These are phyloP conservation scores for Coemansia sp. DNA, from an alignment of 192 early-diverging fungal species.

Conservation along the genomic window DNA sequence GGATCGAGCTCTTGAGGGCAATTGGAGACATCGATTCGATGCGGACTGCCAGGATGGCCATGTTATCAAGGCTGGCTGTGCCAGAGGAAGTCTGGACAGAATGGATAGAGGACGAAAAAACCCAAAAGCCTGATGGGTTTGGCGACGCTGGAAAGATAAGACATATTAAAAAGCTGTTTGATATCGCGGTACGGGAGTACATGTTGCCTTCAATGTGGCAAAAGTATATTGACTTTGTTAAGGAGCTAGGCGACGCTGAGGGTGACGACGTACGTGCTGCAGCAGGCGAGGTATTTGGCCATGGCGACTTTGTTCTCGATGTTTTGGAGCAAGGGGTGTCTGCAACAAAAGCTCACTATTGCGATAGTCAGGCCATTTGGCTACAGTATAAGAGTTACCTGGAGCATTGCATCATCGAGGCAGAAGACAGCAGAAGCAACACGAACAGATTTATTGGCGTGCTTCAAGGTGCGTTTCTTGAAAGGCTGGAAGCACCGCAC, in stretches of 20 bases:
- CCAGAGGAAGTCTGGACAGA: slow-evolving; percentile 23
- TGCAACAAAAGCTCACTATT: slow-evolving; percentile 24
- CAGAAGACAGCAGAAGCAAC: neutral
- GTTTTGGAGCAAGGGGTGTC: slow-evolving; percentile 24
- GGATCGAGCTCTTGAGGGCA: slow-evolving; percentile 35
- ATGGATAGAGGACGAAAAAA: slow-evolving; percentile 39
- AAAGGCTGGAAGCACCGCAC: slow-evolving; percentile 33
- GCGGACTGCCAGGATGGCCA: slow-evolving; percentile 31
- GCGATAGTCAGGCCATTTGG: slow-evolving; percentile 30
- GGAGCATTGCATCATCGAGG: slow-evolving; percentile 7
- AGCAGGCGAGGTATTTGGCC: slow-evolving; percentile 22
- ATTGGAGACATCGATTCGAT: slow-evolving; percentile 37
- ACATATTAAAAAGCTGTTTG: slow-evolving; percentile 20
- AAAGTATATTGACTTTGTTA: slow-evolving; percentile 28
- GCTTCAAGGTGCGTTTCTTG: slow-evolving; percentile 22
- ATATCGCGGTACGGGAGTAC: slow-evolving; percentile 16
- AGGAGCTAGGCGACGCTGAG: slow-evolving; percentile 4
- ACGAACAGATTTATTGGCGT: neutral
- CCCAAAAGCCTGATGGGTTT: neutral
- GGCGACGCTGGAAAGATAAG: slow-evolving; percentile 5
- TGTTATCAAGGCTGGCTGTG: slow-evolving; percentile 29
- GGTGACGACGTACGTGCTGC: slow-evolving; percentile 10
- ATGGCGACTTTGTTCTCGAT: slow-evolving; percentile 6
- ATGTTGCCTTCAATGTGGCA: slow-evolving; percentile 33
- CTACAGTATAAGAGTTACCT: slow-evolving; percentile 25